These are phyloP conservation scores for Capsicum rhomboideum DNA, from an alignment of 257 asterid genomes.

Conservation along the genomic window DNA sequence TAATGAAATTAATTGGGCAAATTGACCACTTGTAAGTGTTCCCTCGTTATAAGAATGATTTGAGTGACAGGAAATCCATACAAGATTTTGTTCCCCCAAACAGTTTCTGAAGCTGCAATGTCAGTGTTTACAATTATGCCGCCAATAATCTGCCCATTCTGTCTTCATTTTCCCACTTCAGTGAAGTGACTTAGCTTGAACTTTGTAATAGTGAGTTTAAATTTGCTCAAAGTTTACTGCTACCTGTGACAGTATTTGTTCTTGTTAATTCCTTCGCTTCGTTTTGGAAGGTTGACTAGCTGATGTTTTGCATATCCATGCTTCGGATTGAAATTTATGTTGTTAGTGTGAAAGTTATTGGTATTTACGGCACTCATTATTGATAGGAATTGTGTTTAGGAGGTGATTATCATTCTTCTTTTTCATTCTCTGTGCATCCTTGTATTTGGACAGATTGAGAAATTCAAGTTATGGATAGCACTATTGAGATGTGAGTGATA, in stretches of 20 bases:
- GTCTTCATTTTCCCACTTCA: conserved; percentile 5
- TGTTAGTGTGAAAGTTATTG: background rate
- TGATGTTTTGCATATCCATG: background rate
- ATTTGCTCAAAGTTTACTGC: conserved; percentile 2
- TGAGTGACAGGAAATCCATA: conserved; percentile 7
- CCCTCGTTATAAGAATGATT: conserved; percentile 6
- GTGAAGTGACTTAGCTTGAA: conserved; percentile 8
- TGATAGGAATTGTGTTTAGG: background rate
- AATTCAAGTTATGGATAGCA: background rate
- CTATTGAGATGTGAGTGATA: background rate
- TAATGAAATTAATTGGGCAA: conserved; percentile 7
- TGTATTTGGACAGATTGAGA: background rate
- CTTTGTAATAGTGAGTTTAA: conserved; percentile 4
- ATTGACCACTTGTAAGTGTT: conserved; percentile 12
- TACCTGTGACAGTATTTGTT: background rate
- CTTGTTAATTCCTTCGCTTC: background rate
- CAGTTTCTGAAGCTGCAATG: conserved; percentile 31
- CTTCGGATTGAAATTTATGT: background rate
- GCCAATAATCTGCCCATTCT: conserved; percentile 22
- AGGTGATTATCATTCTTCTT: background rate
- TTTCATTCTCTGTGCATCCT: background rate
- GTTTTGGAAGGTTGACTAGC: background rate
- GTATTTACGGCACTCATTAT: background rate
- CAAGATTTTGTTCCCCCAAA: conserved; percentile 24
- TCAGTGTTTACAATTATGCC: conserved; percentile 26